Conservation (phyloP, 768 basidiomycete species). For the Amyloporia xantha region DNA sequence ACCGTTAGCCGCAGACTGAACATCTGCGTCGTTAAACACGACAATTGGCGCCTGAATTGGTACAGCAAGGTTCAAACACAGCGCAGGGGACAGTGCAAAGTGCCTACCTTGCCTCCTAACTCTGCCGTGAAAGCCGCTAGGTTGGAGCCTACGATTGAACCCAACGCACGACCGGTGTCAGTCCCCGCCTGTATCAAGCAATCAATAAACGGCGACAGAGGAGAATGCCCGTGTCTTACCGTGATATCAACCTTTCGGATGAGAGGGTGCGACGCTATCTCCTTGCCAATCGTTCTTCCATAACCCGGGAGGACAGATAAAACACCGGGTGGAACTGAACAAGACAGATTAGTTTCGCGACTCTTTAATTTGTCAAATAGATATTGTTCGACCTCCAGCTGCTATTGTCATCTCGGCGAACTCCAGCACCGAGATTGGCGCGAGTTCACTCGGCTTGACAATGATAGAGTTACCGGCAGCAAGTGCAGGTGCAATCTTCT, state of each 20-base stretch:
- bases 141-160: conserved; percentile 67
- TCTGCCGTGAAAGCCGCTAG: conserved; percentile 76
- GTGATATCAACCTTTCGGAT: conserved; percentile 83
- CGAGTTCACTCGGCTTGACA: conserved; percentile 79
- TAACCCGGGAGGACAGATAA: conserved; percentile 70
- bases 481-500: conserved; percentile 82
- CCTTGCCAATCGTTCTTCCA: conserved; percentile 56
- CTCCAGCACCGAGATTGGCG: conserved; percentile 75
- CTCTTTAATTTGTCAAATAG: neutral
- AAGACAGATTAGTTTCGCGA: neutral
- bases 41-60: conserved; percentile 74
- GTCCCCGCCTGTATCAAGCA: conserved; percentile 57
- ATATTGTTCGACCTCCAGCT: conserved; percentile 51
- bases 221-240: conserved; percentile 31
- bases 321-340: conserved; percentile 68
- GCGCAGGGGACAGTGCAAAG: neutral
- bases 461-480: conserved; percentile 82
- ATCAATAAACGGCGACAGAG: neutral
- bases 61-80: too few species aligned
- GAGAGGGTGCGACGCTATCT: conserved; percentile 56
- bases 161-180: conserved; percentile 65
- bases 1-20: conserved; percentile 72
- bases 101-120: conserved; percentile 73
- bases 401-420: conserved; percentile 58
- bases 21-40: conserved; percentile 73